phyloP scores from a whole-genome alignment of 192 early-diverging fungal species.

The Thamnidium elegans region DNA sequence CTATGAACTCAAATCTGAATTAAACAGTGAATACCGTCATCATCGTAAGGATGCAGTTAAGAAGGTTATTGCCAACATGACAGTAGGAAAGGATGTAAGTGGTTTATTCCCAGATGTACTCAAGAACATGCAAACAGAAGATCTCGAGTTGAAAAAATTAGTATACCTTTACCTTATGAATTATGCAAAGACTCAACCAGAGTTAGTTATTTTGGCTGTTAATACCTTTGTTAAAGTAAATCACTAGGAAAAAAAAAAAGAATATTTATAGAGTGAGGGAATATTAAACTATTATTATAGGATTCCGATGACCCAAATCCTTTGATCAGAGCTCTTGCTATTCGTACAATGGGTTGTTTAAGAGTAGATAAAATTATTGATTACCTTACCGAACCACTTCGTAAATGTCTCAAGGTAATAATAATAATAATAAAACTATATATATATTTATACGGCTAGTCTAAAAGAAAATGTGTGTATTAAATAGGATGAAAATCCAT shows the following conservation, averaged over 20 bases:
- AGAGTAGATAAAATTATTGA: slow-evolving; percentile 95
- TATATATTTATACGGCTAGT: background rate
- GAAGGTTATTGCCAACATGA: slow-evolving; percentile 99
- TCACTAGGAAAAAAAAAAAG: background rate
- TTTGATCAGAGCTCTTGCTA: slow-evolving; percentile 91
- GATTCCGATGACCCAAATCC: slow-evolving; percentile 95
- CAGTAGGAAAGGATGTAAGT: slow-evolving; percentile 97
- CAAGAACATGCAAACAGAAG: slow-evolving; percentile 99
- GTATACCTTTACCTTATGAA: slow-evolving; percentile 98
- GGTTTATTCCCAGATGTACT: slow-evolving; percentile 94
- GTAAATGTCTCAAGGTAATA: slow-evolving; percentile 74
- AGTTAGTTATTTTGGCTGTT: slow-evolving; percentile 94
- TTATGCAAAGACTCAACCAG: slow-evolving; percentile 95
- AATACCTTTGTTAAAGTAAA: slow-evolving; percentile 97
- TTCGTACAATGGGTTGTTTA: slow-evolving; percentile 98
- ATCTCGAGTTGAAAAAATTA: slow-evolving; percentile 96
- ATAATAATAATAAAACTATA: background rate
- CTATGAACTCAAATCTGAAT: slow-evolving; percentile 94
- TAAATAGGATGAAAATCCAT: slow-evolving; percentile 84
- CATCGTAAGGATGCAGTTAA: slow-evolving; percentile 96
- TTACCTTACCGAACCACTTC: slow-evolving; percentile 87
- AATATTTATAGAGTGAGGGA: background rate
- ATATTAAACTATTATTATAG: slow-evolving; percentile 33
- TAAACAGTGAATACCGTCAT: slow-evolving; percentile 97
- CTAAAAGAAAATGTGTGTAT: background rate